These are phyloP conservation scores for Apiosordaria backusii DNA, from an alignment of 495 filamentous ascomycete species.

Conservation along the genomic window DNA sequence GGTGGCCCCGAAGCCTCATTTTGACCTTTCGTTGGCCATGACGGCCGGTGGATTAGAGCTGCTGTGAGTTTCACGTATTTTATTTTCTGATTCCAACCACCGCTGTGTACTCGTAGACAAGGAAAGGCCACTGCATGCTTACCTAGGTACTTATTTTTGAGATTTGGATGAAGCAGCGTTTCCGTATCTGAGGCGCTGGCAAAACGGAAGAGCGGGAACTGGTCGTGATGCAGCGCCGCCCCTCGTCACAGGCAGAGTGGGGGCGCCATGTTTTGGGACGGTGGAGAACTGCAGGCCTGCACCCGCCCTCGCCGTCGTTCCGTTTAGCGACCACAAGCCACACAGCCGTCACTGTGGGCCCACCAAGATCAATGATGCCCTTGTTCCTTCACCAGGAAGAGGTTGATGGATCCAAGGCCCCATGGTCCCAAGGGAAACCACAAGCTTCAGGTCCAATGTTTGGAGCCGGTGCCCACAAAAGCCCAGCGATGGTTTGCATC, in stretches of 20 bases:
- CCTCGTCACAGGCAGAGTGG: slow-evolving; percentile 11
- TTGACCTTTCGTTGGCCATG: background rate
- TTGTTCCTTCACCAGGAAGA: slow-evolving; percentile 2
- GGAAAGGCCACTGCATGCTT: background rate
- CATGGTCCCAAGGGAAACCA: slow-evolving; percentile 5
- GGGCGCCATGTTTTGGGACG: background rate
- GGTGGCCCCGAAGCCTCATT: slow-evolving; percentile 1
- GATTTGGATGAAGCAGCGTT: background rate
- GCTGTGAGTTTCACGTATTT: background rate
- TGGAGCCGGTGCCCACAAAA: background rate
- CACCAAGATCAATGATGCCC: slow-evolving; percentile 13
- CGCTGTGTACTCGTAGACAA: background rate
- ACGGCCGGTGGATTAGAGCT: background rate
- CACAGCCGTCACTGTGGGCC: slow-evolving; percentile 10
- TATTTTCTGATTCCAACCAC: background rate
- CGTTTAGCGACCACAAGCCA: slow-evolving; percentile 9
- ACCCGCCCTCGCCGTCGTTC: slow-evolving; percentile 11
- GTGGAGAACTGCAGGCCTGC: background rate
- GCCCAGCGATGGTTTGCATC: background rate
- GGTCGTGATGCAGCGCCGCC: background rate
- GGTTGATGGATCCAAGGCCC: background rate
- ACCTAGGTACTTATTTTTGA: background rate
- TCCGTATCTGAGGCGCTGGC: background rate
- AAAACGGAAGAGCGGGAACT: slow-evolving; percentile 16
- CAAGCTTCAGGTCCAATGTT: background rate